These are phyloP conservation scores for Stellera chamaejasme DNA, from an alignment of 345 rosid species.

Conservation along the genomic window DNA sequence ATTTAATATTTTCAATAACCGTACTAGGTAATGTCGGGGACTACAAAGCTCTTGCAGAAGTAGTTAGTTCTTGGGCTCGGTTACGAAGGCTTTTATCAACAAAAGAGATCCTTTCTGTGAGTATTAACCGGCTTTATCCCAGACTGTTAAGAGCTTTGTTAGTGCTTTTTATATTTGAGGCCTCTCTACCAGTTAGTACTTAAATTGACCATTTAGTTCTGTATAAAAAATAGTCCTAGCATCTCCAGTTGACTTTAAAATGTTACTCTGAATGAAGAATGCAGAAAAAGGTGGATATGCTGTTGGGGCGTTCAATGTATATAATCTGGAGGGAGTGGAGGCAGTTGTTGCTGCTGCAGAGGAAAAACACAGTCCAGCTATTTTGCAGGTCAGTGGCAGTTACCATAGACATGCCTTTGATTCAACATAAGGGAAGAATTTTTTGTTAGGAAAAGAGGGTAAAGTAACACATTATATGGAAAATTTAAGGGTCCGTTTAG, in stretches of 20 bases:
- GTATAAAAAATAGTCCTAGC: neutral
- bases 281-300: conserved; percentile 92
- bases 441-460: too few relatives aligned
- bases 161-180: neutral
- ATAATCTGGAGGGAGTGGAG: conserved; percentile 88
- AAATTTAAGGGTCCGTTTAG: too few relatives aligned
- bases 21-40: conserved; percentile 84
- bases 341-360: conserved; percentile 98
- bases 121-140: conserved; percentile 3
- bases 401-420: neutral
- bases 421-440: too few relatives aligned
- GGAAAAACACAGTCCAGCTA: conserved; percentile 91
- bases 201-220: too few relatives aligned
- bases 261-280: conserved; percentile 31
- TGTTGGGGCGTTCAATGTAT: conserved; percentile 93
- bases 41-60: conserved; percentile 66
- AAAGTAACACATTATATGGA: too few relatives aligned
- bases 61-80: conserved; percentile 85
- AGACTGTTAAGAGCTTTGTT: neutral
- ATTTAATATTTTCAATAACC: neutral
- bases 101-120: conserved; percentile 67
- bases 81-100: conserved; percentile 54
- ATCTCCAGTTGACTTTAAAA: conserved; percentile 20
- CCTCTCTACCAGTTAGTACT: too few relatives aligned
- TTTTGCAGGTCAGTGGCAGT: conserved; percentile 59